Conservation (phyloP, 371 early-diverging fungal genomes). For the Conidiobolus incongruus region DNA sequence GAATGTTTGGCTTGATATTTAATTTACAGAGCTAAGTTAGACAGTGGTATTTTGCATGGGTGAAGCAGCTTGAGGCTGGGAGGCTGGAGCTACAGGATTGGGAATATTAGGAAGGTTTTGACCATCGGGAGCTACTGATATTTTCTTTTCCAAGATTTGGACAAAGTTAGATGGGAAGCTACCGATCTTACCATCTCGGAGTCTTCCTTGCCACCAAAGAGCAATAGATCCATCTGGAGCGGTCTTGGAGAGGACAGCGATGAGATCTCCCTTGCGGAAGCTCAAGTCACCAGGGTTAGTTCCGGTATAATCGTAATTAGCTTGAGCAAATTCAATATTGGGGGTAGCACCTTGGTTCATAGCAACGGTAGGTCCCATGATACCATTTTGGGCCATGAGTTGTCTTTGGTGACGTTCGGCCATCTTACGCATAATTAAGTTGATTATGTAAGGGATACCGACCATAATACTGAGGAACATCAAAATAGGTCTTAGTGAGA, state of each 20-base stretch:
- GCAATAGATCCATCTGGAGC: conserved; percentile 24
- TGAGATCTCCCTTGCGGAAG: conserved; percentile 60
- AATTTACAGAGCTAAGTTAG: too few species aligned
- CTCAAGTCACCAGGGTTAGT: conserved; percentile 55
- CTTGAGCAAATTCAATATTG: conserved; percentile 63
- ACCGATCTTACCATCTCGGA: conserved; percentile 60
- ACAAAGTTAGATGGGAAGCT: conserved; percentile 84
- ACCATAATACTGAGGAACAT: conserved; percentile 59
- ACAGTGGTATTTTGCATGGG: too few species aligned
- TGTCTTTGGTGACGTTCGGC: conserved; percentile 12
- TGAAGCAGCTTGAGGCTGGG: too few species aligned
- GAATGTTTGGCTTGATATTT: too few species aligned
- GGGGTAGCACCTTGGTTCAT: conserved; percentile 14
- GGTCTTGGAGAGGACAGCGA: conserved; percentile 57
- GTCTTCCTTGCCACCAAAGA: conserved; percentile 81
- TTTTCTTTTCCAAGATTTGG: conserved; percentile 25
- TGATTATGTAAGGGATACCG: conserved; percentile 77
- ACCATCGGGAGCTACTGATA: neutral
- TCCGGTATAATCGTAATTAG: conserved; percentile 61
- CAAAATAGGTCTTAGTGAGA: conserved; percentile 42
- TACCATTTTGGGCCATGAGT: conserved; percentile 9
- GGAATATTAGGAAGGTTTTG: too few species aligned
- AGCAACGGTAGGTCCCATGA: conserved; percentile 4
- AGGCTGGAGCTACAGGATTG: too few species aligned
- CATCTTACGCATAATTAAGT: conserved; percentile 52